Conservation (phyloP, 164 flowering plant species). For the Malania oleifera region DNA sequence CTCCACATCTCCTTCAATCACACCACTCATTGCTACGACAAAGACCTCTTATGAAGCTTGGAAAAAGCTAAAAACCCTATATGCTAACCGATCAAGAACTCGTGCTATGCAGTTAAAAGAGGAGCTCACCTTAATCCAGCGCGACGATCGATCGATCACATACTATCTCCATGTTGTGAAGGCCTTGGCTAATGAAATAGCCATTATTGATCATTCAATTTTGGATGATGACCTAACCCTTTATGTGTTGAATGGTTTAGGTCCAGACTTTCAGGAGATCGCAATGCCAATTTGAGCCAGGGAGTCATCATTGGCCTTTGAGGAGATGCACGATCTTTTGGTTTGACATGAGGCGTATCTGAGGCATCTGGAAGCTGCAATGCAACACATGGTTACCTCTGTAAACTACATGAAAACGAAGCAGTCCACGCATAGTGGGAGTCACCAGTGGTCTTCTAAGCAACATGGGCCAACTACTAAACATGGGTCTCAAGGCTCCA, state of each 20-base stretch:
- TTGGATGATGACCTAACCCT: background rate
- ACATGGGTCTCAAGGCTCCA: background rate
- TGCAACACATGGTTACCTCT: background rate
- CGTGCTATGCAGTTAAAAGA: background rate
- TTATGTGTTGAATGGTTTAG: constrained; percentile 3
- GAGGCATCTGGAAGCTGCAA: background rate
- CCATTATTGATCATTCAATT: background rate
- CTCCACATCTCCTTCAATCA: background rate
- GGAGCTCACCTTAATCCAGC: background rate
- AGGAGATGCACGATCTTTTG: background rate
- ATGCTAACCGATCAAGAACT: background rate
- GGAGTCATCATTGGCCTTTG: background rate
- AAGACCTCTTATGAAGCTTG: too few species aligned
- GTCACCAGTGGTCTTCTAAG: background rate
- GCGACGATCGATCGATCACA: background rate
- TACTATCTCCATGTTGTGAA: constrained; percentile 1
- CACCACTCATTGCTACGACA: background rate
- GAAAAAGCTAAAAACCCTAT: background rate
- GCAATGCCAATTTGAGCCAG: background rate
- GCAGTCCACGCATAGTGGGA: background rate
- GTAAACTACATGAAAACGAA: background rate
- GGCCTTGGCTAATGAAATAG: background rate
- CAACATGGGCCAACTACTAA: too few species aligned
- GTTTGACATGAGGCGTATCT: background rate
- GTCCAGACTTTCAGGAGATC: background rate